Base-by-base conservation (phyloP, 257 asterid genomes). In the Primulina eburnea region DNA sequence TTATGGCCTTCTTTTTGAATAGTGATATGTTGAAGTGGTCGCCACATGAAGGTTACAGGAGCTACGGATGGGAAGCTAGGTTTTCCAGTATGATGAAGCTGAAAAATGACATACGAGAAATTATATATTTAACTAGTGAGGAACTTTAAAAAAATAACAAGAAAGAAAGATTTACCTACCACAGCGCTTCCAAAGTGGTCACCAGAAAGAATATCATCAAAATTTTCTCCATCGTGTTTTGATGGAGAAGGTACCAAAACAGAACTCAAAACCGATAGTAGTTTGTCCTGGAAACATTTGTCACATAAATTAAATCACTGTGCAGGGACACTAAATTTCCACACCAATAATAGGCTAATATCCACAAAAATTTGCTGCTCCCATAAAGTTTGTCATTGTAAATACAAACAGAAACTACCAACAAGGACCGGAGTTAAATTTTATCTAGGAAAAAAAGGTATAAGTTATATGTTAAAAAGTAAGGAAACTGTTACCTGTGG, bases 31-130 rank as follows among this genome's bases (percentile, higher is more conserved):
- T 71, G 78, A 50, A n/a, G 72, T 0, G 90, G 87, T 74, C 80
- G 82, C 96, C 97, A 93, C 96, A 90, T 75, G 80, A 84, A 90
- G 76, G 94, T 86, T 76, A 93, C 94, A 0, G 95, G 97, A 80
- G 96, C 90, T 76, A 93, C 75, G 60, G 84, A 76, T 59, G 72
- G 73, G 69, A 76, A 76, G 74, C 70, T 68, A 32, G 78, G 69
- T 29, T 62, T 74, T 60, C 84, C 96, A 62, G 75, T 75, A 78
- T 74, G 81, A 81, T 82, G 88, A 76, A 93, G 96, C 97, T 93
- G 80, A 73, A 73, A 28, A 79, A 70, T 37, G 61, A 73, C 53
- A 53, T 10, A 66, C 24, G 62, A 78, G 17, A 65, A 57, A 70
- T 71, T 70, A 76, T 63, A 60, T 61, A 70, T 12, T 59, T 16